phyloP scores from a whole-genome alignment of 1,284 basidiomycete genomes.

The Ganoderma leucocontextum region DNA sequence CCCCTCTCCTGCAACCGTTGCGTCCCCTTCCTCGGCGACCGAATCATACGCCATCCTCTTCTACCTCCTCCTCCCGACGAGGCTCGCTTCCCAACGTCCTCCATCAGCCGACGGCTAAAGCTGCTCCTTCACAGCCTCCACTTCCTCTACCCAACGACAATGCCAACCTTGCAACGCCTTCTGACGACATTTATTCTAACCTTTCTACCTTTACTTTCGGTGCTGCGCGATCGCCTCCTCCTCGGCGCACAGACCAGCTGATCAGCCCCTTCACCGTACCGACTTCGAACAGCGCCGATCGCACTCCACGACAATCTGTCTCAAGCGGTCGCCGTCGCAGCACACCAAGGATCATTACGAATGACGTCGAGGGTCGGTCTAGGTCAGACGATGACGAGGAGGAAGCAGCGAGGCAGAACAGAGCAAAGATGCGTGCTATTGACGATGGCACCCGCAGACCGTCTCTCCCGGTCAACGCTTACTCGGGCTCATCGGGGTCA shows the following conservation, averaged over 20 bases:
- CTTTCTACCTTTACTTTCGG: slow-evolving; percentile 52
- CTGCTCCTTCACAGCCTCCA: slow-evolving; percentile 29
- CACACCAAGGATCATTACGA: slow-evolving; percentile 28
- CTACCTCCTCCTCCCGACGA: slow-evolving; percentile 33
- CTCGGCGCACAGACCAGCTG: slow-evolving; percentile 35
- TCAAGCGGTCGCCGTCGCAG: slow-evolving; percentile 17
- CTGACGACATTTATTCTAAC: slow-evolving; percentile 49
- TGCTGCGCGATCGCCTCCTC: slow-evolving; percentile 38
- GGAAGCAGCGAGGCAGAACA: slow-evolving; percentile 41
- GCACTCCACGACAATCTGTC: neutral
- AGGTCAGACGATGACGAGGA: slow-evolving; percentile 46
- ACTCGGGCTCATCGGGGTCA: slow-evolving; percentile 24
- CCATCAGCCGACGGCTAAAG: slow-evolving; percentile 29
- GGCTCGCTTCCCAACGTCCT: slow-evolving; percentile 42
- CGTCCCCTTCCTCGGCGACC: slow-evolving; percentile 38
- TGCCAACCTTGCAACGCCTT: slow-evolving; percentile 25
- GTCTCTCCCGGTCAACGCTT: slow-evolving; percentile 50
- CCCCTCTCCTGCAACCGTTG: slow-evolving; percentile 32
- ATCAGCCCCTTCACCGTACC: slow-evolving; percentile 44
- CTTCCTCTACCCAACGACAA: slow-evolving; percentile 26
- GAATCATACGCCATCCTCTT: slow-evolving; percentile 37
- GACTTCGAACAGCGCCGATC: slow-evolving; percentile 39
- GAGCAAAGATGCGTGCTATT: slow-evolving; percentile 56
- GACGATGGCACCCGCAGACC: slow-evolving; percentile 55
- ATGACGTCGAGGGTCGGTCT: slow-evolving; percentile 39